Evolutionary conservation across 345 rosid species (phyloP).

Genomic region (Camelina sativa): DNA sequence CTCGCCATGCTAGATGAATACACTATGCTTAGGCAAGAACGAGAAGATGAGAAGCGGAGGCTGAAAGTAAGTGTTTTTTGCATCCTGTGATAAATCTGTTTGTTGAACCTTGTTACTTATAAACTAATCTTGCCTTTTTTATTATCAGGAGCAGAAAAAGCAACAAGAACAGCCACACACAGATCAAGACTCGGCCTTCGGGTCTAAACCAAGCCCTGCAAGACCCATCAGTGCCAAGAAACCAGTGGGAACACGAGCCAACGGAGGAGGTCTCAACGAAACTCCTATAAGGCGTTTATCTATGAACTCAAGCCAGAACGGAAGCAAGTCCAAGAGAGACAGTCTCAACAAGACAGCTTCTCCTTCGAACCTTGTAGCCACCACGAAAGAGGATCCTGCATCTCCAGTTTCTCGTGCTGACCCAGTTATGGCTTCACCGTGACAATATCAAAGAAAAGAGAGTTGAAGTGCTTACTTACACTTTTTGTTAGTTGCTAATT

Average conservation of each 20-base stretch:
- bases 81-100: neutral
- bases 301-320: conserved; percentile 65
- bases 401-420: conserved; percentile 68
- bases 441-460: conserved; percentile 45
- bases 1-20: conserved; percentile 97
- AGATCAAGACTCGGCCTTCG: conserved; percentile 72
- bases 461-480: conserved; percentile 25
- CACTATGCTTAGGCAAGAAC: conserved; percentile 87
- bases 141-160: conserved; percentile 79
- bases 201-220: conserved; percentile 85
- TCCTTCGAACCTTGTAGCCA: conserved; percentile 67
- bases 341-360: conserved; percentile 58
- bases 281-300: conserved; percentile 84
- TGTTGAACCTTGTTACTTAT: neutral
- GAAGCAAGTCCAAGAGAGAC: conserved; percentile 74
- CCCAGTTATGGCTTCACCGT: conserved; percentile 67
- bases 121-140: neutral
- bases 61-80: conserved; percentile 53
- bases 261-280: conserved; percentile 80
- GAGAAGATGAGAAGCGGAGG: conserved; percentile 93
- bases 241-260: conserved; percentile 70
- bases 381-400: conserved; percentile 71
- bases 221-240: conserved; percentile 69
- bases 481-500: conserved; percentile 27
- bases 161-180: conserved; percentile 75